Base-by-base conservation (phyloP, 352 stramenopile genomes). In the Detonula confervacea region DNA sequence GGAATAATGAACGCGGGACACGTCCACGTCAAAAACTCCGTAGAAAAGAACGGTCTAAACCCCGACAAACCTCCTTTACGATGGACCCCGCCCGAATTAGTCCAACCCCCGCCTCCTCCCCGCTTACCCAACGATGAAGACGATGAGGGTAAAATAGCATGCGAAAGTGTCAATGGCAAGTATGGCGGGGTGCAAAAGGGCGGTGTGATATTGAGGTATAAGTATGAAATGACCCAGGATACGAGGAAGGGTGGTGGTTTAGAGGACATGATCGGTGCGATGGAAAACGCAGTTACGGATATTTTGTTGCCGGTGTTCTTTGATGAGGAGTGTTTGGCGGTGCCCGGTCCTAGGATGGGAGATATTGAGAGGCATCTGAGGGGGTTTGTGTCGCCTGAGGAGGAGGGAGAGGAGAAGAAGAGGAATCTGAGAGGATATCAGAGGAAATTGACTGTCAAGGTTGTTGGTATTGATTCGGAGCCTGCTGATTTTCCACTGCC, bases 211-310 rank as follows among this genome's bases (percentile, higher is more conserved):
- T 16, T 78, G 14, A 20, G 70, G 14, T 78, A 78, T 39, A 47
- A 72, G 42, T 78, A 78, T 30, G 70, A 78, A 71, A 12, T 78
- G 12, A 61, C 67, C 18, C 33, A 66, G 29, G 60, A 78, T 60
- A 22, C 49, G 11, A 24, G 8, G 3, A 18, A 29, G n/a, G 9
- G 27, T 12, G 30, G 57, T 64, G 52, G 49, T 12, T 49, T 7
- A 14, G 20, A 54, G 44, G 44, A 56, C 42, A 47, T 67, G 42
- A 20, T 44, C 1, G 22, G 51, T 44, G 57, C 64, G 27, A 61
- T 83, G 24, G 76, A 83, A 49, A 35, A 57, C 1, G 61, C 16
- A 6, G 72, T 76, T 14, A 65, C 33, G 0, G 63, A 70, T 49
- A 20, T 46, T 16, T 54, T 83, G 24, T 42, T 83, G 30, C 55